Evolutionary conservation across 148 eudicot species (phyloP), one percentile per base, ranked within the genome.

Genomic region (Amaranthus hypochondriacus): DNA sequence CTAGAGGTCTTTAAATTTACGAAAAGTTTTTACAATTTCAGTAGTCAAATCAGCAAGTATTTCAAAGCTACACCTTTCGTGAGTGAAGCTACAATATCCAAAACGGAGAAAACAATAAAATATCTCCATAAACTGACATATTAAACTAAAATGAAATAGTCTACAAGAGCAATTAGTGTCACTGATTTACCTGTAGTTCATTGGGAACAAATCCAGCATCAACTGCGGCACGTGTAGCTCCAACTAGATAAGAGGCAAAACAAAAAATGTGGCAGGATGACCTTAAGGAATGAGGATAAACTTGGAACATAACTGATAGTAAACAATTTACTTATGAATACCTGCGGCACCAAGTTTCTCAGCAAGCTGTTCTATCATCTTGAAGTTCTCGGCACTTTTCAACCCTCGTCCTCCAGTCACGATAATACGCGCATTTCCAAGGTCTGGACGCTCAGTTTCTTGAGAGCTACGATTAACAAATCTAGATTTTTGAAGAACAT

Each of bases 321-420:
- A 55, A n/a, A 56, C 14, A 5, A 56, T 5, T 15, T 47, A 69
- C 61, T 44, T 52, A 39, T 70, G 71, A 67, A 78, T 65, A 94
- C 98, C 98, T 87, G 97, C 98, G 44, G 92, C 98, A 14, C 93
- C 96, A 80, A 94, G 92, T 83, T 91, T 94, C 84, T 91, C 97
- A 54, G 98, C 98, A 83, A 94, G 95, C 81, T 88, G 84, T 77
- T 94, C 98, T 62, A 94, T 73, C 97, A 94, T 78, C 83, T 86
- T 89, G 70, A 94, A 91, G 78, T 94, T 94, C 70, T 94, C 96
- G 74, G 93, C 86, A 70, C 87, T 94, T 81, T 94, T 94, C 75
- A 94, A 72, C 51, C 82, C 98, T 70, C 98, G 86, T 50, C 98
- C 98, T 52, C 97, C 98, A 52, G 98, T 88, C 75, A 91, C 81